Percentiles rank a stretch among this genome's conserved stretches.
These are phyloP conservation scores for Penicillium desertorum DNA, from an alignment of 495 filamentous ascomycete genomes.

Conservation along the genomic window DNA sequence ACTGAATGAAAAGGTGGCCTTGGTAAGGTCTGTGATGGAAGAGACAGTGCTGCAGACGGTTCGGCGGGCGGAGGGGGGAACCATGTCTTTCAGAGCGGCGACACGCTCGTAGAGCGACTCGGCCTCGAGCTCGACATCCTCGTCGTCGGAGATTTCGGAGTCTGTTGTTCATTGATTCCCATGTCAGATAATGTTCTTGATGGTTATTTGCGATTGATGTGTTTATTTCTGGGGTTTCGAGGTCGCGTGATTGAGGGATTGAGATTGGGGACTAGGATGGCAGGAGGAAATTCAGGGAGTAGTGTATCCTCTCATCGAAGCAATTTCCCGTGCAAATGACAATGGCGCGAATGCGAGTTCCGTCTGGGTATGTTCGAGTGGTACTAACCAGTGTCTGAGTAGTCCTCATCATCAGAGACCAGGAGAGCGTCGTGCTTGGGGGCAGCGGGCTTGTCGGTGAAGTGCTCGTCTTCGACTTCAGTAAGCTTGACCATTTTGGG, in stretches of 20 bases:
- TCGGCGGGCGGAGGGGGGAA: conserved; percentile 79
- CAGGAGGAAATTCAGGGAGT: background rate
- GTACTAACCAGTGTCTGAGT: conserved; percentile 79
- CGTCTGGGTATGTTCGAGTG: conserved; percentile 11
- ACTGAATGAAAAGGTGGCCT: conserved; percentile 61
- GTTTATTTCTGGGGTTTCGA: conserved; percentile 10
- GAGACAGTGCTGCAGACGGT: conserved; percentile 60
- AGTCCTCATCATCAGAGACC: conserved; percentile 78
- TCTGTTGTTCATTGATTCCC: conserved; percentile 28
- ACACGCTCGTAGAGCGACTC: conserved; percentile 78
- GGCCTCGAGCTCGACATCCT: conserved; percentile 45
- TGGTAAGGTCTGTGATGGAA: conserved; percentile 56
- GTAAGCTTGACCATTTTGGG: conserved; percentile 90
- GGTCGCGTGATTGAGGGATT: conserved; percentile 2
- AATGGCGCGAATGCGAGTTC: conserved; percentile 12
- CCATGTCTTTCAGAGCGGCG: conserved; percentile 83
- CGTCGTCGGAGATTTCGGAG: conserved; percentile 57
- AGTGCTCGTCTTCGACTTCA: conserved; percentile 95
- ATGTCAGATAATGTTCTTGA: conserved; percentile 27
- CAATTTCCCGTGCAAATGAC: background rate
- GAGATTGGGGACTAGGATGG: background rate
- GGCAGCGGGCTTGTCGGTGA: conserved; percentile 69
- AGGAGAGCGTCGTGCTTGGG: conserved; percentile 49
- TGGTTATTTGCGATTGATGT: conserved; percentile 12
- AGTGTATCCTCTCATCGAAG: background rate